Conservation (phyloP, 2,329 filamentous ascomycete species). For the Pyrenophora seminiperda region DNA sequence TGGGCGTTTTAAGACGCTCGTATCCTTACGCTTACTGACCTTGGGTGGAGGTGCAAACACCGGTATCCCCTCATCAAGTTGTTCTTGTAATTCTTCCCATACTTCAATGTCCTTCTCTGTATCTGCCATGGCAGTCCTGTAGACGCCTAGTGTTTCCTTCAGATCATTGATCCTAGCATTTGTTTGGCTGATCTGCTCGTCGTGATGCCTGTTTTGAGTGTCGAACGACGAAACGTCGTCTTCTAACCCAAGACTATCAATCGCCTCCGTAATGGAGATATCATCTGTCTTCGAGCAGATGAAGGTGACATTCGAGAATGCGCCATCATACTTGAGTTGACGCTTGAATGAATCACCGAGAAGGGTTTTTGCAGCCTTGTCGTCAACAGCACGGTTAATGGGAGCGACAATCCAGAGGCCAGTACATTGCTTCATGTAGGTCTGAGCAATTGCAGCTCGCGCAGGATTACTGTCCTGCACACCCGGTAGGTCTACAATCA, state of each 20-base stretch:
- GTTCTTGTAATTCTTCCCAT: slow-evolving; percentile 52
- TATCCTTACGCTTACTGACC: slow-evolving; percentile 52
- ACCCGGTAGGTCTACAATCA: slow-evolving; percentile 65
- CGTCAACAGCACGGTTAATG: slow-evolving; percentile 64
- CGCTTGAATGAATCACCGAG: slow-evolving; percentile 63
- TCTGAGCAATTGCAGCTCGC: slow-evolving; percentile 61
- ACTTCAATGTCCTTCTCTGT: slow-evolving; percentile 52
- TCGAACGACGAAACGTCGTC: slow-evolving; percentile 37
- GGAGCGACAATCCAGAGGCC: slow-evolving; percentile 67
- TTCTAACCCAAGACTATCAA: slow-evolving; percentile 46
- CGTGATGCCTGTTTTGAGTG: slow-evolving; percentile 26
- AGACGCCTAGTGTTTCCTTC: slow-evolving; percentile 44
- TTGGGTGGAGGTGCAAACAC: slow-evolving; percentile 48
- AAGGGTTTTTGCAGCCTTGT: slow-evolving; percentile 62
- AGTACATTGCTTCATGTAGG: slow-evolving; percentile 65
- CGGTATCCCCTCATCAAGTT: slow-evolving; percentile 49
- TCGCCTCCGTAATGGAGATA: slow-evolving; percentile 57
- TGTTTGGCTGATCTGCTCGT: slow-evolving; percentile 25
- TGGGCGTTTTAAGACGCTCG: neutral
- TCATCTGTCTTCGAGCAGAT: slow-evolving; percentile 69
- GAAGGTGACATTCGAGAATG: slow-evolving; percentile 61
- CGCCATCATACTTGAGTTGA: slow-evolving; percentile 65
- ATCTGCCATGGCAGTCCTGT: slow-evolving; percentile 42
- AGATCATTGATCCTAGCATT: slow-evolving; percentile 31
- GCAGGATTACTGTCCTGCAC: slow-evolving; percentile 66